Evolutionary conservation across 2,329 filamentous ascomycete genomes (phyloP), one percentile per base, ranked within the genome.

Genomic region (Arthroderma sp.): DNA sequence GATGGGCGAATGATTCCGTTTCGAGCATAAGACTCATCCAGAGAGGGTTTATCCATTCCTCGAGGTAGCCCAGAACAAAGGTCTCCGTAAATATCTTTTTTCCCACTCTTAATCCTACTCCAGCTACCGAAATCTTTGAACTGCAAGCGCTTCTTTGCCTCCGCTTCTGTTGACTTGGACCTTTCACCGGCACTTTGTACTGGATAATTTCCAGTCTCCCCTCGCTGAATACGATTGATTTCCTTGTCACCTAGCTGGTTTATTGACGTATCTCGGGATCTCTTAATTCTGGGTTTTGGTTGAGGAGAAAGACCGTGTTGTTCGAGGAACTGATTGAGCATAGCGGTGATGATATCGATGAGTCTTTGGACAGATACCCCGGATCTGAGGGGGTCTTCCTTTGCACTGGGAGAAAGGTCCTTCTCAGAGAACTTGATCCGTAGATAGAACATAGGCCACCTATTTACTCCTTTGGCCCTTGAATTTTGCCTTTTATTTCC

Each of bases 371-470:
- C 50, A 8, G 66, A 66, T 34, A 64, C 68, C 1, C 67, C 54
- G 32, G 51, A 42, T 27, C 45, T 29, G 43, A 60, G 59, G 29
- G 68, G 66, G 8, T 72, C 66, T 6, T 47, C 45, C 3, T 37
- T 29, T 36, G 9, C 22, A 30, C 22, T 30, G n/a, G 22, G 15
- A 27, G 9, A 9, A 4, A 6, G 7, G 8, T 28, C 34, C 5
- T 5, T n/a, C 5, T 9, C 32, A n/a, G 11, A 57, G 43, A 6
- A 47, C 49, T 1, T 75, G 57, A 8, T 71, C 29, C 77, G 77
- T n/a, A 96, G 64, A 53, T 80, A 83, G 55, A 94, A 96, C 80
- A 89, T 89, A 0, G 89, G 87, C 79, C 85, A 91, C 42, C 78
- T 75, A 55, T 95, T 86, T 6, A 88, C 67, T 0, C 78, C 72